Evolutionary conservation across 305 asterid genomes (phyloP).

Genomic region (Fraxinus albicans): DNA sequence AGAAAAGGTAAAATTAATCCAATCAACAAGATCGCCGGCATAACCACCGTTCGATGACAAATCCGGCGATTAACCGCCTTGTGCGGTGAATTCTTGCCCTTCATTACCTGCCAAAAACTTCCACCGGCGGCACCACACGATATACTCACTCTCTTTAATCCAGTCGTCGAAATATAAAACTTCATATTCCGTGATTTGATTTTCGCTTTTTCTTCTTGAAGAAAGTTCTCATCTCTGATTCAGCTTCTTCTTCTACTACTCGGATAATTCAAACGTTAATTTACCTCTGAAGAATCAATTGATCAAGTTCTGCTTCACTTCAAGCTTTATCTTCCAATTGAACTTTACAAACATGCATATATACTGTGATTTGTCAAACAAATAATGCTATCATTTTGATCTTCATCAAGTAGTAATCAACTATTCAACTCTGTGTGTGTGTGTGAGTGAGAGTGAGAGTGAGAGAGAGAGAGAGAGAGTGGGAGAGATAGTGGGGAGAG

Average conservation of each 20-base stretch:
- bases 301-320: not conserved
- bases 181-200: conserved; percentile 44
- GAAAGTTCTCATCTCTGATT: conserved; percentile 33
- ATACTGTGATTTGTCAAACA: conserved; percentile 24
- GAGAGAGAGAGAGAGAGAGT: not conserved
- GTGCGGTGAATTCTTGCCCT: conserved; percentile 45
- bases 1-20: conserved; percentile 59
- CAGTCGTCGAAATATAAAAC: conserved; percentile 41
- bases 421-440: not conserved
- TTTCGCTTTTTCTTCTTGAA: conserved; percentile 41
- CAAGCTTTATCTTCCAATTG: not conserved
- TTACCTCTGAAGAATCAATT: conserved; percentile 22
- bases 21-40: conserved; percentile 45
- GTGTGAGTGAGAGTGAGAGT: not conserved
- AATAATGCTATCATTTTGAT: conserved; percentile 18
- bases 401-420: not conserved
- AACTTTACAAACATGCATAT: conserved; percentile 11
- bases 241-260: conserved; percentile 25
- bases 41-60: conserved; percentile 47
- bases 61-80: conserved; percentile 44
- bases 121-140: conserved; percentile 34
- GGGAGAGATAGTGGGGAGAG: not conserved
- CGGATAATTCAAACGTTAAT: not conserved
- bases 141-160: conserved; percentile 42
- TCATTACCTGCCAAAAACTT: conserved; percentile 41